Base-by-base conservation (phyloP, 129 eudicot genomes). In the Chrysanthemum makinoi region DNA sequence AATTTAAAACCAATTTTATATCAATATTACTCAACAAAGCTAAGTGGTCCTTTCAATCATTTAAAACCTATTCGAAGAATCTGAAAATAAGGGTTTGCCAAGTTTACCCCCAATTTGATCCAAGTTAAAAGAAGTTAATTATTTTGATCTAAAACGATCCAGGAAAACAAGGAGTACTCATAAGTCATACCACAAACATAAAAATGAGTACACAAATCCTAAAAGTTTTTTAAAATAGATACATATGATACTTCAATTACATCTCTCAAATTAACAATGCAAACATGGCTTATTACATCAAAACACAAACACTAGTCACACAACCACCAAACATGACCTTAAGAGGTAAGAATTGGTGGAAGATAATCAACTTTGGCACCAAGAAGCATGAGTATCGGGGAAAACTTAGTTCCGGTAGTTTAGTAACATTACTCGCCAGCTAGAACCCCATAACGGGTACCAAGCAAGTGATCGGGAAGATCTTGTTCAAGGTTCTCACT, bases 311-410 rank as follows among this genome's bases (percentile, higher is more conserved):
- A 60, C 50, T n/a, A 43, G 15, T 7, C 11, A 46, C 55, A 60
- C 6, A 19, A 57, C 59, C 50, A 13, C 47, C 60, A 73, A 15
- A 19, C 10, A 18, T 26, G 59, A 5, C 65, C 65, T 74, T 77
- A 89, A 15, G 92, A 59, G 0, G 96, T 89, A 65, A 89, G 96
- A 59, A 86, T 89, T 3, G 96, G 92, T 19, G 92, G 96, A 78
- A 89, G 79, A 65, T 80, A 84, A 74, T 84, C 92, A 28, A 75
- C 65, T 78, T 86, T 86, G 6, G 77, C 80, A 73, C 96, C 96
- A 47, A 89, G 86, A 77, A 3, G 92, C 96, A 60, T 80, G 78
- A 0, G 96, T 89, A 54, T 89, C 96, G 96, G 96, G 80, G 86
- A 89, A 77, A 77, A 84, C 81, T 89, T 92, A 0, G 67, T n/a